Conservation (phyloP, 2,329 filamentous ascomycete genomes). For the Aspergillus neoniger region DNA sequence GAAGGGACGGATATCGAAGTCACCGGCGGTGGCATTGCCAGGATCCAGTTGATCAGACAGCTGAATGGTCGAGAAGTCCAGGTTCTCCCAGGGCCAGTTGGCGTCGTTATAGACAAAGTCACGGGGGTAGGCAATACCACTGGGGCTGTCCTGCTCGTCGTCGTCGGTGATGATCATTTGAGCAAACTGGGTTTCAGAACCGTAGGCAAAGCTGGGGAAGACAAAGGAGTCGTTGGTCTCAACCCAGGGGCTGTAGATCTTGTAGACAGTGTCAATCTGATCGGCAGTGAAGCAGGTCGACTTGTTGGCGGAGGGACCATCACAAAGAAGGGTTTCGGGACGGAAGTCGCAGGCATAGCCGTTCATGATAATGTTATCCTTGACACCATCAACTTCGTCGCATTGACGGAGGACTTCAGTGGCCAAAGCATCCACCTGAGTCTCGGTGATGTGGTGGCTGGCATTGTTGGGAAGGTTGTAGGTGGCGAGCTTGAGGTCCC, state of each 20-base stretch:
- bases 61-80: slow-evolving; percentile 42
- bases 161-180: slow-evolving; percentile 13
- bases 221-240: slow-evolving; percentile 34
- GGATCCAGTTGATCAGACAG: slow-evolving; percentile 21
- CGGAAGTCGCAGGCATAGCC: slow-evolving; percentile 49
- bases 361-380: slow-evolving; percentile 54
- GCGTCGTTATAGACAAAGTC: slow-evolving; percentile 41
- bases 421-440: slow-evolving; percentile 48
- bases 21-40: slow-evolving; percentile 14
- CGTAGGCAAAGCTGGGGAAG: slow-evolving; percentile 16
- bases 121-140: slow-evolving; percentile 8
- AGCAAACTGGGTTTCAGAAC: slow-evolving; percentile 8
- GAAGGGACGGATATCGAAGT: slow-evolving; percentile 16
- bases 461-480: slow-evolving; percentile 53
- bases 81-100: slow-evolving; percentile 41
- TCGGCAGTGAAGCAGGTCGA: slow-evolving; percentile 46
- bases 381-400: slow-evolving; percentile 52
- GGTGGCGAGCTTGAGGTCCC: slow-evolving; percentile 48
- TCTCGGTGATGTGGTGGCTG: slow-evolving; percentile 45
- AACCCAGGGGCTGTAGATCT: slow-evolving; percentile 7
- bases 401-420: slow-evolving; percentile 53
- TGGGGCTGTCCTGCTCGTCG: not conserved
- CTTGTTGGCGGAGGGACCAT: slow-evolving; percentile 25
- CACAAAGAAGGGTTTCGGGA: slow-evolving; percentile 31
- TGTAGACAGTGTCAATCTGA: slow-evolving; percentile 44